Base-by-base conservation (phyloP, 129 eudicot species). In the Kitagawia praeruptora region DNA sequence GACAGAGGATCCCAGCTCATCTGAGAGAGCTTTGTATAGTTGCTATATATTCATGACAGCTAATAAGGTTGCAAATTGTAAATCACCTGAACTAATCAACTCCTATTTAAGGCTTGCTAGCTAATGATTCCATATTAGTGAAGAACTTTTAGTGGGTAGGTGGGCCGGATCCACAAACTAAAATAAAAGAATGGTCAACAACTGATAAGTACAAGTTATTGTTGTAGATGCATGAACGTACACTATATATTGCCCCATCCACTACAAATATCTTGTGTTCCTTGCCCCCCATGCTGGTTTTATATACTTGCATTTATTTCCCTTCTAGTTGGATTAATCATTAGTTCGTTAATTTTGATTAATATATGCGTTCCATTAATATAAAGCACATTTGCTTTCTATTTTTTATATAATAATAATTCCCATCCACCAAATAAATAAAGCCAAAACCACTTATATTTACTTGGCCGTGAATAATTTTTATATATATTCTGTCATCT, bases 181-280 rank as follows among this genome's bases (percentile, higher is more conserved):
- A 76, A 48, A 6, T 8, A 51, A 53, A 0, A 21, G 25, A 54
- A 23, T 6, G 9, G 79, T 76, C 70, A 76, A 49, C 70, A 76
- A 49, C 28, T 42, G 46, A 19, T 76, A n/a, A n/a, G n/a, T n/a
- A 23, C 31, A 49, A 41, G 28, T 76, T 54, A 54, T 54, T 54
- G 64, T 21, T 54, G 64, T 1, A 76, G 79, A 51, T 76, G 48
- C 79, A 76, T 76, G 79, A 76, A 76, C 64, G 37, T 51, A 53
- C 64, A 44, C 11, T 58, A 53, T 5, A 42, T 45, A 39, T 45
- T 45, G 77, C 28, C 46, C 21, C 31, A 48, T 76, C 44, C 66
- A 48, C 67, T 39, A 53, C 45, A 48, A 28, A 25, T 48, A 13
- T 47, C 34, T 25, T 37, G 27, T 47, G 38, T 76, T 67, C 10